Conservation (phyloP, 2,329 filamentous ascomycete species). For the Scedosporium dehoogii region DNA sequence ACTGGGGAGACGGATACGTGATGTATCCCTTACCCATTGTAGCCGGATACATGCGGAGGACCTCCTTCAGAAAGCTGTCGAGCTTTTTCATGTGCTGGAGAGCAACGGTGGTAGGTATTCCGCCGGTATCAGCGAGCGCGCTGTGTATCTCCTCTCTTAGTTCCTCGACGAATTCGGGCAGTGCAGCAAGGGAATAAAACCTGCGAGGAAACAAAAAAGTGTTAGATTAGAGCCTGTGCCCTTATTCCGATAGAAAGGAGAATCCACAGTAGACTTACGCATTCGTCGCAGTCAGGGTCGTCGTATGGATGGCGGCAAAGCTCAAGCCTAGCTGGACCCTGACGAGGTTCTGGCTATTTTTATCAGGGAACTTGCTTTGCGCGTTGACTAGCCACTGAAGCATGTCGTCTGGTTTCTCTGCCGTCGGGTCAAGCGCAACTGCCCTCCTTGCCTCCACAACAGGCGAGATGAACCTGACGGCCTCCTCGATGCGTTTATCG, state of each 20-base stretch:
- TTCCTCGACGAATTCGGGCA: conserved; percentile 37
- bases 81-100: conserved; percentile 27
- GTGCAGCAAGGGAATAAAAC: conserved; percentile 39
- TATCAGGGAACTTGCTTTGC: conserved; percentile 21
- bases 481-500: conserved; percentile 18
- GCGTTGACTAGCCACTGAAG: conserved; percentile 35
- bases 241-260: neutral
- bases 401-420: conserved; percentile 32
- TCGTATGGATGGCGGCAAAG: conserved; percentile 43
- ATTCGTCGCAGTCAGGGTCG: conserved; percentile 32
- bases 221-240: neutral
- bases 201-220: conserved; percentile 5
- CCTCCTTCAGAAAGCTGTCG: conserved; percentile 30
- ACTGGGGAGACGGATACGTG: neutral
- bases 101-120: conserved; percentile 22
- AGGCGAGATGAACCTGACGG: conserved; percentile 30
- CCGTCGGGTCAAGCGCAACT: conserved; percentile 4
- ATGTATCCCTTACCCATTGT: neutral
- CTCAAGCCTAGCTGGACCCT: conserved; percentile 30
- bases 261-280: conserved; percentile 19
- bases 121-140: conserved; percentile 23
- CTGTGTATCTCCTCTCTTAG: conserved; percentile 39
- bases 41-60: conserved; percentile 20
- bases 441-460: conserved; percentile 21
- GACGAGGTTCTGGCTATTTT: conserved; percentile 25